phyloP scores from a whole-genome alignment of 371 early-diverging fungal genomes.

The Lichtheimia corymbifera region DNA sequence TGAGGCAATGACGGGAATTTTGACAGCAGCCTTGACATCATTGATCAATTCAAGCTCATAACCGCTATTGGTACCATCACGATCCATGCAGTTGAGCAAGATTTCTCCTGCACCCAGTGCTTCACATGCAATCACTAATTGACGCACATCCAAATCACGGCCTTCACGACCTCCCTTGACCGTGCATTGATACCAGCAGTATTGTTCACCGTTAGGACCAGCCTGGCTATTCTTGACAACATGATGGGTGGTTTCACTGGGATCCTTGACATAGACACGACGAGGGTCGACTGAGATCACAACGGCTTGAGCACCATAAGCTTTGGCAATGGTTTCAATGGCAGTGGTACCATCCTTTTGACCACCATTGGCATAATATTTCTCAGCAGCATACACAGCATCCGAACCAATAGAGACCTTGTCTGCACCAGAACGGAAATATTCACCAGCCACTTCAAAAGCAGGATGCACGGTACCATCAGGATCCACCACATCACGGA shows the following conservation, averaged over 20 bases:
- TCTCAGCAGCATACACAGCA: slow-evolving; percentile 96
- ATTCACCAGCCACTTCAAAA: slow-evolving; percentile 92
- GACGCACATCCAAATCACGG: slow-evolving; percentile 91
- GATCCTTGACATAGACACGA: slow-evolving; percentile 86
- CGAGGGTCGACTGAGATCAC: slow-evolving; percentile 97
- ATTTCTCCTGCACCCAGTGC: slow-evolving; percentile 95
- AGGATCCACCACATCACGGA: slow-evolving; percentile 88
- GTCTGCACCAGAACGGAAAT: slow-evolving; percentile 98
- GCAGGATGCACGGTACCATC: slow-evolving; percentile 82
- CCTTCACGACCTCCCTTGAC: slow-evolving; percentile 96
- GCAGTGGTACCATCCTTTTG: slow-evolving; percentile 67
- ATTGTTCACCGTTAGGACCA: slow-evolving; percentile 91
- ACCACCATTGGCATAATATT: slow-evolving; percentile 58
- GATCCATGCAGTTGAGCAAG: slow-evolving; percentile 95
- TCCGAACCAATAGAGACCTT: slow-evolving; percentile 98
- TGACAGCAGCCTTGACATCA: slow-evolving; percentile 73
- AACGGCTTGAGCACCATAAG: slow-evolving; percentile 97
- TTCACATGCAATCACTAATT: slow-evolving; percentile 87
- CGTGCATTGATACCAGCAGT: slow-evolving; percentile 98
- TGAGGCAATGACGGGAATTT: slow-evolving; percentile 95
- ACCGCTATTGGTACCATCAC: slow-evolving; percentile 96
- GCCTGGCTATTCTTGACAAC: slow-evolving; percentile 67
- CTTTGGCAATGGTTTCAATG: slow-evolving; percentile 91
- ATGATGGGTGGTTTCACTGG: slow-evolving; percentile 76
- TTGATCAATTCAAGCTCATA: slow-evolving; percentile 87